Evolutionary conservation across 2,329 filamentous ascomycete genomes (phyloP).

Genomic region (Diplodia intermedia): DNA sequence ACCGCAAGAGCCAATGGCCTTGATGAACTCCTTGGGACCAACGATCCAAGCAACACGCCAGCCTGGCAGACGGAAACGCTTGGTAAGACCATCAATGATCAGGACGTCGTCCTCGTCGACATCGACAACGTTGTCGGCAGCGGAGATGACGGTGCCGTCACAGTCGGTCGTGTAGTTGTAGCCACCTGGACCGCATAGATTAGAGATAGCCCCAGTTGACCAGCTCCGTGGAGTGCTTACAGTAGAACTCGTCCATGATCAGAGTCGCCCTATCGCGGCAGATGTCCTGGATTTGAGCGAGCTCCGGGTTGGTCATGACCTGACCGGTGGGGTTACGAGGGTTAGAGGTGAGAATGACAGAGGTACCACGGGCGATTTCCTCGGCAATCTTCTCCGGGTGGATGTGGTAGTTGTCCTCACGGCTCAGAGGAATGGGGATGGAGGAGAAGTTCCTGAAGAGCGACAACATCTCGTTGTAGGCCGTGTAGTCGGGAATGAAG

Average conservation of each 20-base stretch:
- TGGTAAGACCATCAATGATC: constrained; percentile 94
- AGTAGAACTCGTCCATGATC: constrained; percentile 96
- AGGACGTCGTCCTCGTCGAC: constrained; percentile 82
- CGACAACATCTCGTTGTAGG: constrained; percentile 96
- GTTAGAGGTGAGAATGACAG: constrained; percentile 91
- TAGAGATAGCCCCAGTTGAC: background rate
- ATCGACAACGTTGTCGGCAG: constrained; percentile 87
- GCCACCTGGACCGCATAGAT: constrained; percentile 53
- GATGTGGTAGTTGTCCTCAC: constrained; percentile 90
- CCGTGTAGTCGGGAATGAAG: constrained; percentile 92
- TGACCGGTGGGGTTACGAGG: constrained; percentile 93
- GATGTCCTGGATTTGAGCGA: constrained; percentile 90
- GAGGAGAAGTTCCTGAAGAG: constrained; percentile 79
- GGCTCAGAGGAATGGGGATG: constrained; percentile 70
- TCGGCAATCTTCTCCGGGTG: constrained; percentile 91
- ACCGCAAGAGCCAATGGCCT: constrained; percentile 89
- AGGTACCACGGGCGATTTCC: constrained; percentile 79
- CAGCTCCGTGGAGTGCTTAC: constrained; percentile 49
- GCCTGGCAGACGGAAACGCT: constrained; percentile 93
- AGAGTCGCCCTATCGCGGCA: constrained; percentile 89
- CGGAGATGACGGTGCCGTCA: constrained; percentile 86
- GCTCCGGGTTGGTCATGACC: constrained; percentile 82
- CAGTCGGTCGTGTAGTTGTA: constrained; percentile 96
- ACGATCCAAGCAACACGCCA: constrained; percentile 98
- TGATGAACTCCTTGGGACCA: constrained; percentile 94